Conservation (phyloP, 495 filamentous ascomycete genomes). For the Neurospora sp. region DNA sequence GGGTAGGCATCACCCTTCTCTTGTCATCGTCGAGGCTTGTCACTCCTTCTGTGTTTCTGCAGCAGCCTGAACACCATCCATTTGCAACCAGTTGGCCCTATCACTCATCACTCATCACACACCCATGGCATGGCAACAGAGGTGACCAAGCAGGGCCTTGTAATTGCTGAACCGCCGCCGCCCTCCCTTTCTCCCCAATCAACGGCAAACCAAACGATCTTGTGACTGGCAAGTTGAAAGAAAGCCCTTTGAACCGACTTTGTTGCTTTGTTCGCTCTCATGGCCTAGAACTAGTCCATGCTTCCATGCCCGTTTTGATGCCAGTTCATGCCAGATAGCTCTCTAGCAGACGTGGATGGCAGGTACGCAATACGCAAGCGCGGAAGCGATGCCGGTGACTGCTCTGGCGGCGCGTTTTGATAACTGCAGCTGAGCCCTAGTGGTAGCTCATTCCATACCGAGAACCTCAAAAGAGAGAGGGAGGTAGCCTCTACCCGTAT, state of each 20-base stretch:
- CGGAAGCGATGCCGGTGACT: not conserved
- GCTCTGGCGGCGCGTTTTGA: not conserved
- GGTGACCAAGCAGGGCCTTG: not conserved
- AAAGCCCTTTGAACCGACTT: not conserved
- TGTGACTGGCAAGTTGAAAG: not conserved
- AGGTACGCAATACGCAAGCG: not conserved
- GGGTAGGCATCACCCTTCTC: not conserved
- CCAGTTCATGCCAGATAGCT: not conserved
- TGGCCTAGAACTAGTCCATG: not conserved
- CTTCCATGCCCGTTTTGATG: not conserved
- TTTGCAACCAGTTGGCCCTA: not conserved
- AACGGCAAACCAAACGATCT: not conserved
- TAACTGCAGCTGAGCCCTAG: not conserved
- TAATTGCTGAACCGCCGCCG: not conserved
- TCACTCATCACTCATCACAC: not conserved
- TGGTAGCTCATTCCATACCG: not conserved
- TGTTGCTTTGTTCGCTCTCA: not conserved
- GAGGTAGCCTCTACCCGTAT: not conserved
- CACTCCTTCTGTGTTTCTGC: not conserved
- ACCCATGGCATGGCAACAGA: not conserved
- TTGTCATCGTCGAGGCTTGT: not conserved
- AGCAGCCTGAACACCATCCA: not conserved
- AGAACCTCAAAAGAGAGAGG: not conserved
- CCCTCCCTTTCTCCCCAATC: not conserved
- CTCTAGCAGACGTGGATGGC: not conserved